These are phyloP conservation scores for Venturia carpophila DNA, from an alignment of 2,329 filamentous ascomycete genomes.

Conservation along the genomic window DNA sequence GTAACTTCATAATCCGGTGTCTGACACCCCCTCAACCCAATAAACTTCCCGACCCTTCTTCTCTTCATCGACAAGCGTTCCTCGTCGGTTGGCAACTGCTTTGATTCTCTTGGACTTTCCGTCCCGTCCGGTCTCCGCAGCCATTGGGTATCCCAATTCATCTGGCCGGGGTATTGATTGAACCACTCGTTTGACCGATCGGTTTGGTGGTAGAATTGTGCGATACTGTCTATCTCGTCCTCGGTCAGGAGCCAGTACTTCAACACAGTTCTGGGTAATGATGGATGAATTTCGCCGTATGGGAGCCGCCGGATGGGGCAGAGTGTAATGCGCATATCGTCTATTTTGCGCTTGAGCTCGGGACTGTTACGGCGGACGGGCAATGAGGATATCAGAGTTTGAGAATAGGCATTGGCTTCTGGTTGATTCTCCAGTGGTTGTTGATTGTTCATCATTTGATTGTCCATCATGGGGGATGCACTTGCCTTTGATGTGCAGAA, in stretches of 20 bases:
- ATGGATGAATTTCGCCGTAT: conserved; percentile 12
- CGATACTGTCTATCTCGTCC: conserved; percentile 17
- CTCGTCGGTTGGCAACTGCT: conserved; percentile 5
- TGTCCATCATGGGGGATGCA: not conserved
- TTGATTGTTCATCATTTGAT: not conserved
- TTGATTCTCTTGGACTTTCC: not conserved
- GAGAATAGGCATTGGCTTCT: not conserved
- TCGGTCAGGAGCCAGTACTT: conserved; percentile 19
- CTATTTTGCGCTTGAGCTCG: conserved; percentile 10
- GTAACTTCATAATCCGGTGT: conserved; percentile 13
- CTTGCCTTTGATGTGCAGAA: not conserved
- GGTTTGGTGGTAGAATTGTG: conserved; percentile 15
- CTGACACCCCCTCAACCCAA: conserved; percentile 19
- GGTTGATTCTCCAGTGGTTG: not conserved
- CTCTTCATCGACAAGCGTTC: conserved; percentile 17
- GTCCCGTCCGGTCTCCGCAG: conserved; percentile 10
- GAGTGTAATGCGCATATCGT: conserved; percentile 10
- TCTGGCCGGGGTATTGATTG: conserved; percentile 10
- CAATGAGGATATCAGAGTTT: not conserved
- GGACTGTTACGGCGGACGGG: conserved; percentile 8
- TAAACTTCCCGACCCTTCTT: conserved; percentile 19
- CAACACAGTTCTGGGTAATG: conserved; percentile 15
- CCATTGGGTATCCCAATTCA: conserved; percentile 18
- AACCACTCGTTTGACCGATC: not conserved
- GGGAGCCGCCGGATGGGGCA: conserved; percentile 13